Evolutionary conservation across 1,284 basidiomycete genomes (phyloP), one percentile per base, ranked within the genome.

Genomic region (Ustilago esculenta): DNA sequence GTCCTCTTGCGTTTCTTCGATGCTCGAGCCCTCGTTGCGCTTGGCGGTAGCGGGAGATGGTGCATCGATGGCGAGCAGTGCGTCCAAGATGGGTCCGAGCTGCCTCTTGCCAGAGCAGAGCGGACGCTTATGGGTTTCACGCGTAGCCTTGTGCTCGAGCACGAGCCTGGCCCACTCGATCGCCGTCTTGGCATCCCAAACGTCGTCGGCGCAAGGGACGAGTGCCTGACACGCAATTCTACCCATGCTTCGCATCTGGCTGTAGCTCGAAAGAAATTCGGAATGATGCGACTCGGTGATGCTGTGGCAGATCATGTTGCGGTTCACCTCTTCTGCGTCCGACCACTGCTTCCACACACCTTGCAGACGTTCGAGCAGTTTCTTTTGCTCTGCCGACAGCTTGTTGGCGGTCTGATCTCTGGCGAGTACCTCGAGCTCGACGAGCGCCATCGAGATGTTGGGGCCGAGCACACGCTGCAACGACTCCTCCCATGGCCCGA

Each of bases 321-420:
- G 66, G 24, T 64, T 70, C 15, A 59, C 49, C 54, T 70, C 66
- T 52, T 70, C 66, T 2, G 66, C 66, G 21, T 70, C 66, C 5
- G 52, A 59, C 66, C 66, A 70, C 52, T 64, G 60, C 54, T 60
- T 64, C 66, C 66, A 70, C 1, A 57, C 51, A 20, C 52, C 60
- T 10, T 70, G 50, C 21, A 70, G 36, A 18, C 47, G 47, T 11
- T 64, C 60, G n/a, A 65, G 40, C 35, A 64, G 20, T 1, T 30
- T 37, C 45, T 53, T 64, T 25, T 68, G 65, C 24, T 68, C 49
- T 3, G 54, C 35, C 11, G 65, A 68, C 2, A 68, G 43, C 51
- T 58, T 54, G 46, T 54, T 32, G 21, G 65, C 36, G 4, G 33
- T 49, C 30, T 61, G 53, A 33, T 68, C 65, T 5, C 58, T 20